Evolutionary conservation across 1,284 basidiomycete species (phyloP).

Genomic region (Spongispora temasekensis): DNA sequence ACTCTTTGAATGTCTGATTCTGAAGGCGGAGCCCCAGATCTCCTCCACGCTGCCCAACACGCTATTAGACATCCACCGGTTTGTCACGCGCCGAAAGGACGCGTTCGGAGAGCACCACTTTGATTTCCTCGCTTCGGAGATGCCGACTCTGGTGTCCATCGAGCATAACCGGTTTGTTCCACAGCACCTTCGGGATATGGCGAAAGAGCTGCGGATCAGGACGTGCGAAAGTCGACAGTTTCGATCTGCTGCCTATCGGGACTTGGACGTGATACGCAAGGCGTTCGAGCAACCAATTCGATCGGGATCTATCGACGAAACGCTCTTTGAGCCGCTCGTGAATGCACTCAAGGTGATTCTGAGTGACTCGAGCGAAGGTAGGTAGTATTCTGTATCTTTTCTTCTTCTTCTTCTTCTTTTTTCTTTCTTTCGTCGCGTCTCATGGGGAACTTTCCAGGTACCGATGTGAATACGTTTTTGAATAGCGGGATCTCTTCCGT

Average conservation of each 20-base stretch:
- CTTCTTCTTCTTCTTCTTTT: too few relatives aligned
- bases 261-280: conserved; percentile 64
- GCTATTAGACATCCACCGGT: conserved; percentile 63
- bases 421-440: not conserved
- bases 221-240: conserved; percentile 66
- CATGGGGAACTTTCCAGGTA: conserved; percentile 20
- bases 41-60: conserved; percentile 48
- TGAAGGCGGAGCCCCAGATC: conserved; percentile 50
- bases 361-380: conserved; percentile 53
- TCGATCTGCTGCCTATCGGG: conserved; percentile 68
- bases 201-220: conserved; percentile 51
- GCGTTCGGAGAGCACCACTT: conserved; percentile 70
- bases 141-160: conserved; percentile 67
- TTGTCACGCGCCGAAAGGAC: conserved; percentile 64
- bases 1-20: conserved; percentile 59
- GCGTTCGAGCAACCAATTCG: conserved; percentile 67
- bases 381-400: too few relatives aligned
- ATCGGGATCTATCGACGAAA: conserved; percentile 48
- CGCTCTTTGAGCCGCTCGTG: conserved; percentile 63
- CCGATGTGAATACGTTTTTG: conserved; percentile 50
- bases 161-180: conserved; percentile 61
- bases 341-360: conserved; percentile 63
- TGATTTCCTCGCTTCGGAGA: conserved; percentile 54
- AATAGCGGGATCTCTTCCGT: conserved; percentile 64
- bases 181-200: conserved; percentile 47